Evolutionary conservation across 2,329 filamentous ascomycete species (phyloP).

Genomic region (Ascocoryne sarcoides): DNA sequence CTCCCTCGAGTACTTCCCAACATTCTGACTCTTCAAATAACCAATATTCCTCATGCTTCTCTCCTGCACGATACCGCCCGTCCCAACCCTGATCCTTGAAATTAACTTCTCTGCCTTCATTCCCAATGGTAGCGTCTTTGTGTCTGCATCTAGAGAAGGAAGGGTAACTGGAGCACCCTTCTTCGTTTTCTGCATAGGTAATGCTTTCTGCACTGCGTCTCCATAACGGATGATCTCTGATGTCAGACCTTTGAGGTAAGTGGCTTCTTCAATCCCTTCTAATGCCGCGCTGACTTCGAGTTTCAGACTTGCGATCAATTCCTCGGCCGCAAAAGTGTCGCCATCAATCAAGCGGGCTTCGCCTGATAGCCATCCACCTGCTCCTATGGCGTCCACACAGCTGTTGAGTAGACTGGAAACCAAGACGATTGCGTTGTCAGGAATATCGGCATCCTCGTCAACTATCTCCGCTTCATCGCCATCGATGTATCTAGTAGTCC

Average conservation of each 20-base stretch:
- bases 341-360: conserved; percentile 41
- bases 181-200: conserved; percentile 10
- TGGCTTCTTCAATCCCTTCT: conserved; percentile 62
- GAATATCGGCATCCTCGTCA: conserved; percentile 41
- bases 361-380: conserved; percentile 64
- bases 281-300: conserved; percentile 63
- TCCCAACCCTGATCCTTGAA: conserved; percentile 49
- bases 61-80: conserved; percentile 60
- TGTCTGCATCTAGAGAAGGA: conserved; percentile 36
- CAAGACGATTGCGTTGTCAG: conserved; percentile 60
- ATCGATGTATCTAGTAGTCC: conserved; percentile 66
- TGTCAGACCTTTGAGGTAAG: conserved; percentile 54
- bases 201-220: conserved; percentile 24
- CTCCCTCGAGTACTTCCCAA: conserved; percentile 77
- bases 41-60: conserved; percentile 67
- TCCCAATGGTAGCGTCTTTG: conserved; percentile 47
- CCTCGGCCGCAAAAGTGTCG: conserved; percentile 44
- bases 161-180: conserved; percentile 33
- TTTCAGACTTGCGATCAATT: conserved; percentile 57
- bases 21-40: conserved; percentile 67
- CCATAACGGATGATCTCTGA: conserved; percentile 58
- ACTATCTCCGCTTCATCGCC: conserved; percentile 39
- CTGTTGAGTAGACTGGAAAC: conserved; percentile 64
- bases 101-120: conserved; percentile 50
- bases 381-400: conserved; percentile 67